These are phyloP conservation scores for Gypsophila paniculata DNA, from an alignment of 179 eudicot species.

Conservation along the genomic window DNA sequence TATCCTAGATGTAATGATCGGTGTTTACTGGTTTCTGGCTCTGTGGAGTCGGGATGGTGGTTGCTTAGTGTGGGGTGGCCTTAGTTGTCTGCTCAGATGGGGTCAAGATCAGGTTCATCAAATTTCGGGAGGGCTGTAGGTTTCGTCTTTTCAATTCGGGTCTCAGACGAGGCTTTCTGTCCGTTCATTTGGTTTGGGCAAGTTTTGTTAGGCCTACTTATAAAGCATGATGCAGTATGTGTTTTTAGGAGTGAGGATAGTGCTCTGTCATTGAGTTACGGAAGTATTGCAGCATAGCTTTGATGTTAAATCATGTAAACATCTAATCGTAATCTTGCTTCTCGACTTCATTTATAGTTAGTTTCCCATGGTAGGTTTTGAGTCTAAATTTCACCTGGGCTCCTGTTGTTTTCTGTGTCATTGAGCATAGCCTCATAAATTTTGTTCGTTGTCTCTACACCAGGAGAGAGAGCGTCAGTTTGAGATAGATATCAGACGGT, in stretches of 20 bases:
- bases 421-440: not conserved
- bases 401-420: not conserved
- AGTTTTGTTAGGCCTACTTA: too few relatives aligned
- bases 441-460: constrained; percentile 18
- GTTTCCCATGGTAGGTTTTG: not conserved
- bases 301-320: not conserved
- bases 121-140: too few relatives aligned
- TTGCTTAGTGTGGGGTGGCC: not conserved
- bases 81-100: not conserved
- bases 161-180: not conserved
- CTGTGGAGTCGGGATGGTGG: not conserved
- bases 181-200: too few relatives aligned
- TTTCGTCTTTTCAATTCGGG: not conserved
- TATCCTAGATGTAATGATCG: not conserved
- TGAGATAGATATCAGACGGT: constrained; percentile 80
- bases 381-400: not conserved
- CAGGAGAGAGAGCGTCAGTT: constrained; percentile 95
- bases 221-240: constrained; percentile 7
- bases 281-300: not conserved
- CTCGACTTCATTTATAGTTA: not conserved
- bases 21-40: not conserved
- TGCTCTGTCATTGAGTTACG: not conserved
- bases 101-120: not conserved
- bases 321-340: not conserved
- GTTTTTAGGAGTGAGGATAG: not conserved